phyloP scores from a whole-genome alignment of 1,284 basidiomycete genomes.

The Chondrostereum purpureum region DNA sequence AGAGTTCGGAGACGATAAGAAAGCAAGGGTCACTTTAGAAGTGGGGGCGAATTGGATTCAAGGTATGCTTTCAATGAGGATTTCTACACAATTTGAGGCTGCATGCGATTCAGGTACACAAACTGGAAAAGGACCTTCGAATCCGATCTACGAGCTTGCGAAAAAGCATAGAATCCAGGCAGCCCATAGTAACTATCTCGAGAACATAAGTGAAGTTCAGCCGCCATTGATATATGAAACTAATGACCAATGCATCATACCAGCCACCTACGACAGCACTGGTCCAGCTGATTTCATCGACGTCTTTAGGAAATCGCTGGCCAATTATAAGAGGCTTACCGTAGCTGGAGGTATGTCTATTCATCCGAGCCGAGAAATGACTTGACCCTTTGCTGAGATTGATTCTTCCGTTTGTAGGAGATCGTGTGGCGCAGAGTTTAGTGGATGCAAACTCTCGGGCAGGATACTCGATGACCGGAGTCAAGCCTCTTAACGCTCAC shows the following conservation, averaged over 20 bases:
- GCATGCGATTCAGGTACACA: not conserved
- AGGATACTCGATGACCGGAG: constrained; percentile 41
- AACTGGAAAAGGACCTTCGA: constrained; percentile 39
- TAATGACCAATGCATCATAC: not conserved
- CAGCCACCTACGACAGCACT: constrained; percentile 44
- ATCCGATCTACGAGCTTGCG: constrained; percentile 58
- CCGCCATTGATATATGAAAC: not conserved
- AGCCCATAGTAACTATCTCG: constrained; percentile 37
- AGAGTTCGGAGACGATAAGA: not conserved
- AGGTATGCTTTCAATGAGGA: constrained; percentile 43
- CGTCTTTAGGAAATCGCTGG: constrained; percentile 32
- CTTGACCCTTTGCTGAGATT: not conserved
- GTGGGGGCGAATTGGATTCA: constrained; percentile 70
- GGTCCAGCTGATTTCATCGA: constrained; percentile 42
- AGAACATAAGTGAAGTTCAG: constrained; percentile 40
- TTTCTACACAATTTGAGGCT: not conserved
- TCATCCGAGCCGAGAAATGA: not conserved
- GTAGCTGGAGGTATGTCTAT: constrained; percentile 32
- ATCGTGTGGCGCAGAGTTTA: constrained; percentile 31
- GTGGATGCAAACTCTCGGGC: constrained; percentile 44
- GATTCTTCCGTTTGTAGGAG: constrained; percentile 26
- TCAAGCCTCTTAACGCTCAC: constrained; percentile 34
- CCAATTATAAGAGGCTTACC: constrained; percentile 36
- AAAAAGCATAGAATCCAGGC: constrained; percentile 49
- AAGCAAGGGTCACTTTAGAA: constrained; percentile 51